These are phyloP conservation scores for sunflower (Helianthus annuus) DNA, from an alignment of 129 eudicot genomes.

Conservation along the genomic window HanXRQr2.0-SUNRISE NC_035439.2:117626945-117627444, in stretches of 20 bases:
- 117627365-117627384: neutral
- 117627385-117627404: neutral
- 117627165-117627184: neutral
- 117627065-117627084: neutral
- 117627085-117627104: neutral
- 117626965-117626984: neutral
- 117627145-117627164: neutral
- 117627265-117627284: neutral
- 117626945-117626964: slow-evolving; percentile 9
- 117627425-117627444: neutral
- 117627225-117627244: neutral
- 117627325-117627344: neutral
- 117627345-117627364: neutral
- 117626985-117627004: neutral
- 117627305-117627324: neutral
- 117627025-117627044: no score
- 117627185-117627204: neutral
- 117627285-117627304: neutral
- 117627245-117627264: neutral
- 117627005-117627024: neutral
- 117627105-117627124: neutral
- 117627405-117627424: neutral
- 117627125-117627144: neutral
- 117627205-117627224: neutral
- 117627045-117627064: neutral